Evolutionary conservation across 2,329 filamentous ascomycete species (phyloP), one percentile per base, ranked within the genome.

Genomic region (Polytolypa hystricis): DNA sequence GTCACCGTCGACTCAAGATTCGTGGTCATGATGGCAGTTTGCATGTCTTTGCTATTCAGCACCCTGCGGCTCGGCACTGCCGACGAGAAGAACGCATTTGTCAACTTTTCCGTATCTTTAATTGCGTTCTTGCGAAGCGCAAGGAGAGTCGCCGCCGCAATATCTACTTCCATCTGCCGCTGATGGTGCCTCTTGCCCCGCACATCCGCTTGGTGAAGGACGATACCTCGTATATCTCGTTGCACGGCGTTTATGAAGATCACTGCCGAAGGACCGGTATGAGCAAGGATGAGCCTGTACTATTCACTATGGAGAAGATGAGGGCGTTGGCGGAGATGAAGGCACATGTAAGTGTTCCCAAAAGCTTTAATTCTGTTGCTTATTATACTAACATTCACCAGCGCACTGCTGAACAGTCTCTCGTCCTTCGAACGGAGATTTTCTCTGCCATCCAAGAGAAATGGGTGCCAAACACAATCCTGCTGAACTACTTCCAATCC

Each of bases 91-190:
- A 98, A 63, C 76, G 91, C 18, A 94, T 96, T 39, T 62, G 95
- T 45, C 91, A 99, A 60, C 72, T 99, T 9, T 98, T 98, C 79
- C 76, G 93, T 30, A 93, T 95, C 50, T 87, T 98, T 64, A 98
- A 98, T 61, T 86, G 89, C 53, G 83, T 85, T 3, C 67, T 99
- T 42, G 71, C 78, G 25, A 91, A 93, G 57, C 84, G 89, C 55
- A 98, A 98, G 67, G 91, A 99, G 63, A 93, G 84, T 51, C 77
- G 91, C 36, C 81, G 89, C 15, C 80, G 91, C 34, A 94, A 96
- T 53, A 65, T 99, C 47, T 89, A 93, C 59, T 98, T 99, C 66
- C 91, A 93, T 46, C 73, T 98, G 35, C 93, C 91, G 1, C 69
- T 95, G 46, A 95, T 98, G 80, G 79, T 98, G 40, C 93, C 93